Conservation (phyloP, 257 asterid genomes). For the Gardenia jasminoides region DNA sequence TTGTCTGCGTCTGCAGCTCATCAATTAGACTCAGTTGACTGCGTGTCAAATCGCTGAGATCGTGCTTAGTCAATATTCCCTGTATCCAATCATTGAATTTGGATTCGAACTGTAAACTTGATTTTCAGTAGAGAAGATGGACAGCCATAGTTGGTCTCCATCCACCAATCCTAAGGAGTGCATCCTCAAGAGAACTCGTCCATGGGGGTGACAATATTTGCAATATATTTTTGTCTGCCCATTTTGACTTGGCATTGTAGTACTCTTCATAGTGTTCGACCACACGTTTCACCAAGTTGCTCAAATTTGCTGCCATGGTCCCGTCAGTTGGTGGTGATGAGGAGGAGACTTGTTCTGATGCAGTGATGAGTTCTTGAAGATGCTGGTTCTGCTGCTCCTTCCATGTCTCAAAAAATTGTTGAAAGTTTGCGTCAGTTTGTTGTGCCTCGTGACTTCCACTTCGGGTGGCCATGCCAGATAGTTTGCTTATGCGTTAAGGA, state of each 20-base stretch:
- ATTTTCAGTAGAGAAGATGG: conserved; percentile 63
- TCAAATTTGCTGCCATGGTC: not conserved
- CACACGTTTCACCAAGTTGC: conserved; percentile 30
- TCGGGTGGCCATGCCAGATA: not conserved
- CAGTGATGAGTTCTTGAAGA: conserved; percentile 40
- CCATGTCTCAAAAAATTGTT: conserved; percentile 52
- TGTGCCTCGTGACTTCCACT: not conserved
- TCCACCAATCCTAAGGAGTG: conserved; percentile 66
- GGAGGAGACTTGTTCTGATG: conserved; percentile 16
- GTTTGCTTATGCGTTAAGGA: not conserved
- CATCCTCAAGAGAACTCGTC: conserved; percentile 63
- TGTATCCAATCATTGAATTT: conserved; percentile 34
- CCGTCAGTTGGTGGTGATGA: conserved; percentile 4
- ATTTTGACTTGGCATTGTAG: conserved; percentile 39
- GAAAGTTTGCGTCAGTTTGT: conserved; percentile 26
- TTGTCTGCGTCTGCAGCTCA: conserved; percentile 40
- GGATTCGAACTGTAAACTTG: conserved; percentile 60
- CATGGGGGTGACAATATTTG: conserved; percentile 57
- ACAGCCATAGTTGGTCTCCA: conserved; percentile 82
- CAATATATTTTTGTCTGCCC: conserved; percentile 32
- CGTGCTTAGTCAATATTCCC: conserved; percentile 34
- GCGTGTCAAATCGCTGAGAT: conserved; percentile 39
- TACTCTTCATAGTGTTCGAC: conserved; percentile 56
- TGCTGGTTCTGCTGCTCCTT: conserved; percentile 39
- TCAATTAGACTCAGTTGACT: conserved; percentile 41